Evolutionary conservation across 306 rosid genomes (phyloP).

Genomic region (Fragaria nilgerrensis): DNA sequence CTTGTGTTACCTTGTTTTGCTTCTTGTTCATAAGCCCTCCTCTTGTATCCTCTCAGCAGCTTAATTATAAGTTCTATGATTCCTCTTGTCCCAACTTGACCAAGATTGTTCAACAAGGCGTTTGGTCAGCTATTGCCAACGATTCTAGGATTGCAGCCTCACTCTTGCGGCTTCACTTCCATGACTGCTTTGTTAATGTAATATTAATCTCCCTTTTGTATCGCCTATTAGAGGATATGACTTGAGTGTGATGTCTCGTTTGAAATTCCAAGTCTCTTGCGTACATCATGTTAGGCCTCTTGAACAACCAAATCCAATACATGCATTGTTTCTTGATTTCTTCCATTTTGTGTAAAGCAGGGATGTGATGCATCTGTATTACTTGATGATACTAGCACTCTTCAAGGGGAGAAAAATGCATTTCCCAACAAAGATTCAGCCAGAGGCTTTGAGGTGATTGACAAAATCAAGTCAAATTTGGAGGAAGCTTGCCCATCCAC

Average conservation of each 20-base stretch:
- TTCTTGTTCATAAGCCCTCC: slow-evolving; percentile 52
- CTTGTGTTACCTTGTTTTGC: slow-evolving; percentile 34
- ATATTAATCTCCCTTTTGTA: neutral
- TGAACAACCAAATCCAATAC: neutral
- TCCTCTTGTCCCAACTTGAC: slow-evolving; percentile 59
- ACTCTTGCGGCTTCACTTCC: slow-evolving; percentile 93
- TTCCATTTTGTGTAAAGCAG: slow-evolving; percentile 26
- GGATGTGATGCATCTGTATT: slow-evolving; percentile 84
- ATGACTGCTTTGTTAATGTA: slow-evolving; percentile 84
- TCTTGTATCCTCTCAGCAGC: slow-evolving; percentile 50
- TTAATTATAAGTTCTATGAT: slow-evolving; percentile 65
- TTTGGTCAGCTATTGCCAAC: slow-evolving; percentile 62
- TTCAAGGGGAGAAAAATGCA: slow-evolving; percentile 81
- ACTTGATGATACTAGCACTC: slow-evolving; percentile 68
- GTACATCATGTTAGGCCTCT: no score
- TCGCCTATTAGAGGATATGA: neutral
- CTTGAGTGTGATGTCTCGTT: neutral
- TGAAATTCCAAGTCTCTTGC: no score
- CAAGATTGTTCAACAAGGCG: slow-evolving; percentile 49
- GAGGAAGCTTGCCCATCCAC: slow-evolving; percentile 78
- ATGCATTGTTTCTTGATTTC: neutral
- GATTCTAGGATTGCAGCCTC: slow-evolving; percentile 90
- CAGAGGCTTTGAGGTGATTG: slow-evolving; percentile 86
- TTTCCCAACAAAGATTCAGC: slow-evolving; percentile 55
- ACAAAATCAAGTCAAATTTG: slow-evolving; percentile 60